Base-by-base conservation (phyloP, 352 stramenopile species). In the Blastocystis sp. region DNA sequence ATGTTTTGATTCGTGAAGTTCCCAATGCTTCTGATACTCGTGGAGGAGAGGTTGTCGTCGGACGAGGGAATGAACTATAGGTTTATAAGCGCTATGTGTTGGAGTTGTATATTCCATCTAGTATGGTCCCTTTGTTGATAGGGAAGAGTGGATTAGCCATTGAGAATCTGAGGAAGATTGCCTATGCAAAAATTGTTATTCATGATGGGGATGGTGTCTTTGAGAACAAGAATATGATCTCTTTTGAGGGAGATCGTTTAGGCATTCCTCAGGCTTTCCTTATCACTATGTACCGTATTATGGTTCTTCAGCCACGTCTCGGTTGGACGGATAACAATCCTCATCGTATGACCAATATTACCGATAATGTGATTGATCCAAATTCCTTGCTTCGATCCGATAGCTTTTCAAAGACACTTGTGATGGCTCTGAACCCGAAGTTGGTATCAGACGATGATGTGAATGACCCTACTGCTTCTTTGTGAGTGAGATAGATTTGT, bases 111-210 rank as follows among this genome's bases (percentile, higher is more conserved):
- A 21, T 80, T 3, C 69, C 69, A 46, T 32, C 21, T 11, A 29
- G 46, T 63, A n/a, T 80, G 11, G 61, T 63, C 46, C 43, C 39
- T 39, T 27, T 49, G 24, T 16, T 80, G n/a, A 61, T 80, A 16
- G 51, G 69, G 9, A 80, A 80, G 43, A 54, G 69, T 43, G 69
- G 69, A n/a, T 21, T 58, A 43, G 69, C 69, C 21, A 63, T 80
- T 49, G 69, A 80, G 39, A 58, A 59, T 59, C 6, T 80, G 69
- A 43, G 69, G 39, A 63, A 43, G 24, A 24, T 80, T 37, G 37
- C 49, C 3, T 63, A 58, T 27, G 69, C 69, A n/a, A 58, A 51
- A 16, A 59, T 80, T 37, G 21, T 21, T 4, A 80, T 80, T 37
- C 43, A 63, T 12, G 39, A 61, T 43, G 51, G 21, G 19, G 42